These are phyloP conservation scores for Metarhizium humberi DNA, from an alignment of 2,329 filamentous ascomycete species.

Conservation along the genomic window DNA sequence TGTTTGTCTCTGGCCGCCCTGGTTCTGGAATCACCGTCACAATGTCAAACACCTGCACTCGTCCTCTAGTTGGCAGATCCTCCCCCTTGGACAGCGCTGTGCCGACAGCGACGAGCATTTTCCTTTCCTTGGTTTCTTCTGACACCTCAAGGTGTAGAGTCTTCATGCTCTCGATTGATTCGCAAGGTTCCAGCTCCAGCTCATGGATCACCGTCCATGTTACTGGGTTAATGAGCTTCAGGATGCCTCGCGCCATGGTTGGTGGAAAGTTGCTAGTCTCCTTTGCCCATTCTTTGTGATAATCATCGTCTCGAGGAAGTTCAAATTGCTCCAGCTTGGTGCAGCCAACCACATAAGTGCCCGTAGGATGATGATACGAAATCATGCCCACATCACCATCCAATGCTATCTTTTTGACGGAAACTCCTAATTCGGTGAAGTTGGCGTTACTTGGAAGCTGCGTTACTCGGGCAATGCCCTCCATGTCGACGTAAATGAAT, in stretches of 20 bases:
- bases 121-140: conserved; percentile 80
- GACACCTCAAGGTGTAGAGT: conserved; percentile 81
- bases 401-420: conserved; percentile 62
- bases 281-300: conserved; percentile 69
- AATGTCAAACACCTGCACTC: conserved; percentile 84
- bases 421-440: conserved; percentile 67
- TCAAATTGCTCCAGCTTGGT: conserved; percentile 63
- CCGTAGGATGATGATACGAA: conserved; percentile 65
- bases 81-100: conserved; percentile 83
- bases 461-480: conserved; percentile 65
- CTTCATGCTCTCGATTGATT: conserved; percentile 73
- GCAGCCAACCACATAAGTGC: conserved; percentile 69
- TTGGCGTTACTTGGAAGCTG: conserved; percentile 58
- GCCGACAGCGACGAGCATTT: conserved; percentile 73
- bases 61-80: conserved; percentile 76
- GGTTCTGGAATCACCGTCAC: conserved; percentile 88
- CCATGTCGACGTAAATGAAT: conserved; percentile 70
- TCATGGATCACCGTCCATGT: conserved; percentile 74
- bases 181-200: conserved; percentile 61
- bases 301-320: conserved; percentile 76
- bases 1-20: conserved; percentile 74
- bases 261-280: conserved; percentile 60
- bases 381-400: conserved; percentile 62
- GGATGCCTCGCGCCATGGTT: conserved; percentile 56
- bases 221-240: conserved; percentile 71